phyloP scores from a whole-genome alignment of 106 monocot species.

The Dendrobium chrysotoxum region DNA sequence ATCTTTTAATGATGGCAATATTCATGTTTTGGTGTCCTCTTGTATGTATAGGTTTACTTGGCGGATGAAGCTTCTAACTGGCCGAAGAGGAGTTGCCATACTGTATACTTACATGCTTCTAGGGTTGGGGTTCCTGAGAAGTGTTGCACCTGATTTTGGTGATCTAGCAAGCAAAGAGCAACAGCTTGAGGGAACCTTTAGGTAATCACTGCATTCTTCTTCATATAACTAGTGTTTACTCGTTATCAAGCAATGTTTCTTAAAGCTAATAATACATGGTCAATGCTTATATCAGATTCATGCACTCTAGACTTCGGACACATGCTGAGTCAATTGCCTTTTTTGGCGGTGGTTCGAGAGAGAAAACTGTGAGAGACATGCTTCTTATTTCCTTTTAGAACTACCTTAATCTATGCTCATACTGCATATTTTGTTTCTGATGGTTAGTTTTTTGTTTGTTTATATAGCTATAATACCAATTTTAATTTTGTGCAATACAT shows the following conservation, averaged over 20 bases:
- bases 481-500: not conserved
- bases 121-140: conserved; percentile 90
- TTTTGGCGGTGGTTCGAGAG: conserved; percentile 95
- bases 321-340: conserved; percentile 99
- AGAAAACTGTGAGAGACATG: conserved; percentile 78
- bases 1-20: not conserved
- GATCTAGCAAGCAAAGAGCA: conserved; percentile 85
- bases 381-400: not conserved
- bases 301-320: conserved; percentile 89
- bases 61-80: conserved; percentile 96
- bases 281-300: conserved; percentile 51
- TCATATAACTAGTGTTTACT: not conserved
- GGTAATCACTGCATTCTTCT: conserved; percentile 28
- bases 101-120: conserved; percentile 91
- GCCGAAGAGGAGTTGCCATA: conserved; percentile 86
- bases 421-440: not conserved
- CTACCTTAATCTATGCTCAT: not conserved
- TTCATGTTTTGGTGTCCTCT: not conserved
- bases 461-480: not conserved
- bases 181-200: conserved; percentile 89
- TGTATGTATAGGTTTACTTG: conserved; percentile 78
- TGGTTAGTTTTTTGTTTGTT: not conserved
- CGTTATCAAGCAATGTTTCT: not conserved
- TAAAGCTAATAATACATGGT: not conserved
- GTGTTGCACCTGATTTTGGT: conserved; percentile 91